phyloP scores from a whole-genome alignment of 805 yeast species.

The Barnettozyma vustinii region DNA sequence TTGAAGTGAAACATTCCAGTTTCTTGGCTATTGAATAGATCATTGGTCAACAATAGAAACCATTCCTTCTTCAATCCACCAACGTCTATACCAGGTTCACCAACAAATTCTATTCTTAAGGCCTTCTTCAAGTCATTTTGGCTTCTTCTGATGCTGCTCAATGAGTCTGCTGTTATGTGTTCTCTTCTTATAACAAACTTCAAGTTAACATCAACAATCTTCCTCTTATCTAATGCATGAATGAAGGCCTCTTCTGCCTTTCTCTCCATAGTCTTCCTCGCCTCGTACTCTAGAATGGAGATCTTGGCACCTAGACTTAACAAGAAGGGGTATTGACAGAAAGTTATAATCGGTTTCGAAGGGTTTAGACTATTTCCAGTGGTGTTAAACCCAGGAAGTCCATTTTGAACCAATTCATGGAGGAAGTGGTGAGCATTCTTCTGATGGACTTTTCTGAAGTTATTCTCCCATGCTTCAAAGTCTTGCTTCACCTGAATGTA shows the following conservation, averaged over 20 bases:
- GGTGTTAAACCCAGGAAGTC: constrained; percentile 7
- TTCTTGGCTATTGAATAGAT: constrained; percentile 55
- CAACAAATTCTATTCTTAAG: constrained; percentile 69
- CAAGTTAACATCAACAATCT: constrained; percentile 62
- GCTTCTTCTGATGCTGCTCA: constrained; percentile 52
- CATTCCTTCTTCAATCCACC: constrained; percentile 95
- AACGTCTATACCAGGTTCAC: constrained; percentile 92
- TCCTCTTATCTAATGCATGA: constrained; percentile 58
- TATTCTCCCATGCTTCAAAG: constrained; percentile 75
- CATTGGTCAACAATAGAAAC: constrained; percentile 71
- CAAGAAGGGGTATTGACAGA: constrained; percentile 82
- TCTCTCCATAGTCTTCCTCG: constrained; percentile 72
- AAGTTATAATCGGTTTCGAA: constrained; percentile 36
- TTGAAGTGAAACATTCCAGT: constrained; percentile 62
- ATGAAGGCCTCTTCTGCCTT: constrained; percentile 89
- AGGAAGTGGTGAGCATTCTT: constrained; percentile 5
- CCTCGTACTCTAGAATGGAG: constrained; percentile 75
- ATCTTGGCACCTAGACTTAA: constrained; percentile 80
- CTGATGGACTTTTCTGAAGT: constrained; percentile 17
- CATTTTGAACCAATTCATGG: constrained; percentile 15
- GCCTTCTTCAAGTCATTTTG: constrained; percentile 64
- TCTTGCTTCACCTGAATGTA: constrained; percentile 71
- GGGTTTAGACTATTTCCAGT: constrained; percentile 1
- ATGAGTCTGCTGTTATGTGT: constrained; percentile 67
- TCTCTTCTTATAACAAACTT: constrained; percentile 64